Percentiles rank a stretch among this genome's conserved stretches.
Conservation (phyloP, 257 asterid genomes). For the Coffea eugenioides region DNA sequence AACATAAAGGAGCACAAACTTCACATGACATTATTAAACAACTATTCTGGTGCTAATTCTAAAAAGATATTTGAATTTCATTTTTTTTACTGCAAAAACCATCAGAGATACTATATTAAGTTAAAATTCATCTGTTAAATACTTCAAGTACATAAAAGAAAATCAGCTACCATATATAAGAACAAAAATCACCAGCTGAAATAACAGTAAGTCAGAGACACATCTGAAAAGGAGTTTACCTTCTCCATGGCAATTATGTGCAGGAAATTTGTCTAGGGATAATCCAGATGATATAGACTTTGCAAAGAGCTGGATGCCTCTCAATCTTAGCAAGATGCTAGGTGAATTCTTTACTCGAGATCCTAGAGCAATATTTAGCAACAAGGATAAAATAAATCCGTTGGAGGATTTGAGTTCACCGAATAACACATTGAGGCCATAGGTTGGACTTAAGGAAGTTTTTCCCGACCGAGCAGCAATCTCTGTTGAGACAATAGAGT, state of each 20-base stretch:
- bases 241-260: constrained; percentile 30
- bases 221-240: constrained; percentile 40
- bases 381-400: constrained; percentile 76
- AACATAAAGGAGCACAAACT: neutral
- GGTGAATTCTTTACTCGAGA: constrained; percentile 47
- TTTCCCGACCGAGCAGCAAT: constrained; percentile 79
- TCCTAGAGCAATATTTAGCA: constrained; percentile 65
- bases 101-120: too few relatives aligned
- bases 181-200: constrained; percentile 3
- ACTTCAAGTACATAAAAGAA: neutral
- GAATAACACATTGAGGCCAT: constrained; percentile 55
- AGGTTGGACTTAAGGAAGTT: constrained; percentile 63
- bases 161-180: neutral
- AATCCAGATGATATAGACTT: constrained; percentile 55
- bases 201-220: constrained; percentile 2
- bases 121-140: neutral
- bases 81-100: too few relatives aligned
- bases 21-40: neutral
- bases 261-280: constrained; percentile 30
- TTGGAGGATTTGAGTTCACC: constrained; percentile 77
- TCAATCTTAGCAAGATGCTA: constrained; percentile 57
- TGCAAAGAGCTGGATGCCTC: constrained; percentile 71
- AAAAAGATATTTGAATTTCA: neutral
- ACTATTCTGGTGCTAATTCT: neutral
- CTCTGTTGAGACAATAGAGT: constrained; percentile 78